Conservation (phyloP, 2,329 filamentous ascomycete genomes). For the Fusarium cicatricum region DNA sequence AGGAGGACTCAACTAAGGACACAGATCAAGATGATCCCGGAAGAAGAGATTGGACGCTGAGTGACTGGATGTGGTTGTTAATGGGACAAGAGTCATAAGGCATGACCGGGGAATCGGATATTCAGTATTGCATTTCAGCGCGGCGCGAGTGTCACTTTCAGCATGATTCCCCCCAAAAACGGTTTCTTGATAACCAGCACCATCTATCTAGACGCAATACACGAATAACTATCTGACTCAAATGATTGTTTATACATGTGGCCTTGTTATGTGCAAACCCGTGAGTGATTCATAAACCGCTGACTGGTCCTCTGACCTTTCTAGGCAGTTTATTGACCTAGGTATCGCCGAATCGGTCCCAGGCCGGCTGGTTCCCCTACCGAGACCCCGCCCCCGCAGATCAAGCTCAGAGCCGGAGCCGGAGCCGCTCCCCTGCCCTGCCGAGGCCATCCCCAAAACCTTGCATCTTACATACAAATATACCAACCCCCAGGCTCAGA, state of each 20-base stretch:
- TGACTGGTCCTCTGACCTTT: no score
- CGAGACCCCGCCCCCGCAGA: slow-evolving; percentile 35
- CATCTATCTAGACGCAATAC: not conserved
- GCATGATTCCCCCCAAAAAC: slow-evolving; percentile 24
- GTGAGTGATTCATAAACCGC: not conserved
- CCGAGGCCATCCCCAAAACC: slow-evolving; percentile 21
- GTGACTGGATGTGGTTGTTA: not conserved
- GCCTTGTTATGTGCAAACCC: no score
- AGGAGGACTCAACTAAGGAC: slow-evolving; percentile 48
- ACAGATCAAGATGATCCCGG: slow-evolving; percentile 49
- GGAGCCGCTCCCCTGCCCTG: slow-evolving; percentile 25
- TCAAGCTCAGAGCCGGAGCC: slow-evolving; percentile 25
- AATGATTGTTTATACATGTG: not conserved
- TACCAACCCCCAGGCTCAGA: no score
- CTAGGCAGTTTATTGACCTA: no score
- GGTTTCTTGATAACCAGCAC: not conserved
- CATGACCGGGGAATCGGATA: not conserved
- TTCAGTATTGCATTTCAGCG: slow-evolving; percentile 29
- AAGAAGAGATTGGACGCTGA: slow-evolving; percentile 29
- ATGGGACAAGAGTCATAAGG: not conserved
- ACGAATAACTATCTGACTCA: not conserved
- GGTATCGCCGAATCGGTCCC: slow-evolving; percentile 10
- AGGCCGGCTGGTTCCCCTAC: slow-evolving; percentile 5
- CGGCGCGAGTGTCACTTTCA: slow-evolving; percentile 19
- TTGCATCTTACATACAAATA: slow-evolving; percentile 5